These are phyloP conservation scores for Thecaphora frezii DNA, from an alignment of 1,284 basidiomycete species.

Conservation along the genomic window DNA sequence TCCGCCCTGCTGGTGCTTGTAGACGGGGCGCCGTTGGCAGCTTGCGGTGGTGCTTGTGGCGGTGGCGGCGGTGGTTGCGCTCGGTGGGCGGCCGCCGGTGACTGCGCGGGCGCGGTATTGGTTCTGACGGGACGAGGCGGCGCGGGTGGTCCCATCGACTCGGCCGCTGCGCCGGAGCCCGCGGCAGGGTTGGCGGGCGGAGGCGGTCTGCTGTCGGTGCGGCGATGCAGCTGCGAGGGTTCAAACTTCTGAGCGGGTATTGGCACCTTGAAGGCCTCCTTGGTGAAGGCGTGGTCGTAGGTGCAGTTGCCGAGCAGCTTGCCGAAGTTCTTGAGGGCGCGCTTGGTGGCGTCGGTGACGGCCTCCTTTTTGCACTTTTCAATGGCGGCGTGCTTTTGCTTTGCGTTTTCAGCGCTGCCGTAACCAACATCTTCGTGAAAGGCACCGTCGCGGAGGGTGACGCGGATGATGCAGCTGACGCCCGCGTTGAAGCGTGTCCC, in stretches of 20 bases:
- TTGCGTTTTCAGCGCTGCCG: conserved; percentile 80
- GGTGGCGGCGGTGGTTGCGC: no score
- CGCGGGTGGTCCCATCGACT: conserved; percentile 2
- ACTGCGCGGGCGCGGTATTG: background rate
- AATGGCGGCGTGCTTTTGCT: conserved; percentile 79
- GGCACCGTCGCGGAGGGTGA: conserved; percentile 83
- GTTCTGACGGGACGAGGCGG: conserved; percentile 2
- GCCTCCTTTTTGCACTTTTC: conserved; percentile 99
- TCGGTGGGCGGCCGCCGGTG: no score
- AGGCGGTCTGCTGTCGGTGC: conserved; percentile 11
- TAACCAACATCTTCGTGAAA: conserved; percentile 82
- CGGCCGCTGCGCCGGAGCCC: background rate
- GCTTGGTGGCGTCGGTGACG: conserved; percentile 89
- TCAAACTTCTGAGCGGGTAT: conserved; percentile 40
- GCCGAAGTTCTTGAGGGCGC: conserved; percentile 86
- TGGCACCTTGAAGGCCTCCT: conserved; percentile 71
- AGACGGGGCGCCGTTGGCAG: no score
- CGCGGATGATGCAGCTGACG: conserved; percentile 79
- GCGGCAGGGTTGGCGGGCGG: background rate
- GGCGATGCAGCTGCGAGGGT: conserved; percentile 33
- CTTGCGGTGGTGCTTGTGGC: no score
- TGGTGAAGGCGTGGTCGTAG: conserved; percentile 86
- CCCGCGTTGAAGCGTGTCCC: conserved; percentile 71
- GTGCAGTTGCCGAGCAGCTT: conserved; percentile 89
- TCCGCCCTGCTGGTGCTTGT: no score